Evolutionary conservation across 192 early-diverging fungal genomes (phyloP), one percentile per base, ranked within the genome.

Genomic region (Ambispora gerdemannii): DNA sequence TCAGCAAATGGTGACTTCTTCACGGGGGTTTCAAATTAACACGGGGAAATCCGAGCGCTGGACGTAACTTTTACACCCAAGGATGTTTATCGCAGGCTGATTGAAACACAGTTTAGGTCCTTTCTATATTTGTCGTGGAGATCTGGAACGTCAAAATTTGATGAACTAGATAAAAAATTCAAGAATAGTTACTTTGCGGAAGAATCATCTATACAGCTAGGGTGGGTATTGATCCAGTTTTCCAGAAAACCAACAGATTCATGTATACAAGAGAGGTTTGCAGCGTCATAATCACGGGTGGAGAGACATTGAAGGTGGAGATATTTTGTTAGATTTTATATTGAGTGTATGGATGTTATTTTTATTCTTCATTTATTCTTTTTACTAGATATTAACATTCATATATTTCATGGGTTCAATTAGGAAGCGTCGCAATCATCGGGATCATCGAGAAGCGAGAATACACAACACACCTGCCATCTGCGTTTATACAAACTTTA

Each of bases 81-180:
- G 34, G 67, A 69, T 25, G 55, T 24, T 61, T 56, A 69, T 69
- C 25, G 59, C 59, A 27, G 67, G 4, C 55, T 69, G 67, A 56
- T 19, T 69, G 10, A 69, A 69, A 50, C 58, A 24, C 67, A 69
- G 59, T 51, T 22, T 34, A 0, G 27, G 15, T 20, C 67, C 33
- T 60, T 69, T 58, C 67, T 61, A 58, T 50, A 51, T 56, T 13
- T 10, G 31, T 31, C 67, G 58, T 69, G n/a, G 10, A 1, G 58
- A 3, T 69, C 67, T 30, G 10, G 31, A 8, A 32, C 15, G 3
- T 33, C 52, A 62, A 24, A 59, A 30, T 69, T 69, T 25, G 15
- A 51, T 61, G 25, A 24, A 0, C 52, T 69, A 20, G 55, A 69
- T 51, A 0, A 59, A 34, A 69, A 58, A 69, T 33, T 69, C 27